Base-by-base conservation (phyloP, 257 asterid genomes). In the Paraleonurus japonicus region DNA sequence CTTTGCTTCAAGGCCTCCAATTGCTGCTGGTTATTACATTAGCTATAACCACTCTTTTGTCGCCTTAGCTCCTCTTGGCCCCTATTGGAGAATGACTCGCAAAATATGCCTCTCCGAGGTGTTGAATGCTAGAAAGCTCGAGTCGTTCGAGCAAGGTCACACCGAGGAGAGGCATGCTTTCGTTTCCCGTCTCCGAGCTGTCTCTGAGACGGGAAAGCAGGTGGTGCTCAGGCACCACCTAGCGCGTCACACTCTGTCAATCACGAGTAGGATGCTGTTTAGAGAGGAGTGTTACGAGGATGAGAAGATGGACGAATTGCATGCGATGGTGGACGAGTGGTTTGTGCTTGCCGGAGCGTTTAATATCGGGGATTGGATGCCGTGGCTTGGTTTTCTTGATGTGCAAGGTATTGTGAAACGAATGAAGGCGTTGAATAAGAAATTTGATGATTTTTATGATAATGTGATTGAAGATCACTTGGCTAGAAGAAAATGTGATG, bases 331-430 rank as follows among this genome's bases (percentile, higher is more conserved):
- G 7, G 80, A 79, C 12, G 78, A 72, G 76, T 84, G 83, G 85
- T 30, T 81, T 43, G 23, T 54, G 35, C 76, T 85, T 1, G 61
- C 23, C 17, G 87, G 85, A 6, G 86, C 77, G 48, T 2, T 74
- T 11, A 62, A 73, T 23, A 72, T 77, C 8, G 85, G 85, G 54
- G 89, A 85, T 16, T 80, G 85, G 87, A 70, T 82, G 23, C 85
- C 85, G 3, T 81, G 85, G 83, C 65, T 84, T 3, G n/a, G 37
- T 16, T 77, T 65, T n/a, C 79, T 81, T 13, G 87, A 82, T 57
- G 2, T 82, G 2, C 85, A 82, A 39, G 89, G 87, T 4, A 73
- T 80, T 67, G 80, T 77, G 17, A 82, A 73, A 65, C 58, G 62
- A 63, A 84, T 84, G 86, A 84, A 77, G 47, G 78, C 45, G 13